These are phyloP conservation scores for Verticillium alfalfae DNA, from an alignment of 2,329 filamentous ascomycete genomes.

Conservation along the genomic window DNA sequence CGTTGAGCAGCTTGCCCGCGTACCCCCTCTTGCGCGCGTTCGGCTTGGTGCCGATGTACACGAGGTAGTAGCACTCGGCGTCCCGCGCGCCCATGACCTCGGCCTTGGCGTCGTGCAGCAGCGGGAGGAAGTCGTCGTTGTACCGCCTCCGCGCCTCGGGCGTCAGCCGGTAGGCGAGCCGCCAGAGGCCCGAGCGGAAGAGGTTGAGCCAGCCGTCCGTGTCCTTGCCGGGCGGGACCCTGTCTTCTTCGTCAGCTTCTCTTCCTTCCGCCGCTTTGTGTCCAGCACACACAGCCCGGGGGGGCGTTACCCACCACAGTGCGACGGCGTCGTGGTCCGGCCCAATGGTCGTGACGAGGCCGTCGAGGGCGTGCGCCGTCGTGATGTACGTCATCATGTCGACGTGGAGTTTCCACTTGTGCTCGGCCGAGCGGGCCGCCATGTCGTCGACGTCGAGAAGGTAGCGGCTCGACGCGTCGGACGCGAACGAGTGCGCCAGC, in stretches of 20 bases:
- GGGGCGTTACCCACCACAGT: constrained; percentile 57
- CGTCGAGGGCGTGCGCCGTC: constrained; percentile 69
- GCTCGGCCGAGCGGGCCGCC: constrained; percentile 54
- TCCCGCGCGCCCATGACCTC: constrained; percentile 63
- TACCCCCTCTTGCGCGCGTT: constrained; percentile 67
- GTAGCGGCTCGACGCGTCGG: constrained; percentile 70
- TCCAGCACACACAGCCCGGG: too few species aligned
- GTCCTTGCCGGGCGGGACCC: constrained; percentile 70
- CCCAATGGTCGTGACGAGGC: constrained; percentile 69
- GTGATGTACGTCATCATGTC: constrained; percentile 74
- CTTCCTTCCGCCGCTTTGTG: neutral
- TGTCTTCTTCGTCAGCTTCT: constrained; percentile 21
- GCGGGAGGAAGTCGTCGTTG: constrained; percentile 70
- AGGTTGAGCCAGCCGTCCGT: constrained; percentile 69
- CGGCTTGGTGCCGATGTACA: constrained; percentile 75
- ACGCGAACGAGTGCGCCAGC: constrained; percentile 71
- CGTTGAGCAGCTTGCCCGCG: constrained; percentile 63
- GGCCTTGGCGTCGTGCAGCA: constrained; percentile 67
- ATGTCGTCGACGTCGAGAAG: constrained; percentile 68
- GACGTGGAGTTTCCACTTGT: constrained; percentile 71
- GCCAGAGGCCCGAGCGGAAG: constrained; percentile 72
- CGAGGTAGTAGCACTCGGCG: constrained; percentile 70
- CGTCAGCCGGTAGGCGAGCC: constrained; percentile 68
- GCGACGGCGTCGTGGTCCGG: constrained; percentile 73
- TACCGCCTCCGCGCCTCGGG: constrained; percentile 67